Evolutionary conservation across 306 rosid genomes (phyloP), one percentile per base, ranked within the genome.

Genomic region (Dalbergia cultrata): DNA sequence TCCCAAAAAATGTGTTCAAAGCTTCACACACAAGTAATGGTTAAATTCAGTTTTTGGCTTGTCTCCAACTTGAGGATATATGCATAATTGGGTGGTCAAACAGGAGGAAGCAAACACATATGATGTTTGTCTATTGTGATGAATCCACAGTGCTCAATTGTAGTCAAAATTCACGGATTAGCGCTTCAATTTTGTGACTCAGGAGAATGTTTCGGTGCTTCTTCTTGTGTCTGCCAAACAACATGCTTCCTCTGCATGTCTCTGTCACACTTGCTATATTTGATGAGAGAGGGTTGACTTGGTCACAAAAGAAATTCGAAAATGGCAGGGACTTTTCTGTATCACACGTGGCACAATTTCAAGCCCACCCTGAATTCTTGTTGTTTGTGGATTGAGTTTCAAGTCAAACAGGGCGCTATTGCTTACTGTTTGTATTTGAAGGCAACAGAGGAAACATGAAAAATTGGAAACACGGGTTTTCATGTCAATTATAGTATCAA

Each of bases 191-290:
- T 64, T 37, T 65, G 66, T 65, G 74, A 65, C 22, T 76, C 10
- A 35, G 13, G 65, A 76, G 64, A 64, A 64, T 66, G 37, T 49
- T 77, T 66, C 57, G 81, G 45, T 77, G 4, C 26, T n/a, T 75
- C 8, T 47, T 45, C 4, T 47, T 57, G 54, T 62, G 52, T 49
- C 0, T 49, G 75, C 19, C 19, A 57, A 26, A 21, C 43, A 17
- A 58, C 76, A 60, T 35, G 77, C 31, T 26, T 61, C 11, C 34
- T 59, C 62, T 45, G n/a, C 18, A 13, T 44, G 41, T 21, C 39
- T 64, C 26, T 41, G 22, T 70, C 76, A 68, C 70, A 22, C 37
- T 52, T 54, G 31, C 70, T 18, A 81, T 81, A 72, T 72, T 72
- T 80, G 63, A 17, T 37, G 53, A 47, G 7, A 19, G 22, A 52